Evolutionary conservation across 352 stramenopile genomes (phyloP), one percentile per base, ranked within the genome.

Genomic region (Phytophthora hibernalis): DNA sequence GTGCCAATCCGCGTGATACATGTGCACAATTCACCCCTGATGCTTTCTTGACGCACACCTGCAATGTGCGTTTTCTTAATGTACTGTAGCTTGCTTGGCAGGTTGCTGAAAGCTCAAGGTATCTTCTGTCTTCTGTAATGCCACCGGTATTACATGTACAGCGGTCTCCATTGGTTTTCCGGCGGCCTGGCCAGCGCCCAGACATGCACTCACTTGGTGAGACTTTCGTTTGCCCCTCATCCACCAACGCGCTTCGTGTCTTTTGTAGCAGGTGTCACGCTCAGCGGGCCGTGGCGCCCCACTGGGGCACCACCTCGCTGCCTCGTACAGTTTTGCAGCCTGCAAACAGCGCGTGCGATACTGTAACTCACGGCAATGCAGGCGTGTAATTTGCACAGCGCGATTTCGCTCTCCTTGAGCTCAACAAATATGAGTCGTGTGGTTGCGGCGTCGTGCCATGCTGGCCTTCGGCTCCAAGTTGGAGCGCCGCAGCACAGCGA

Each of bases 361-460:
- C n/a, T n/a, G n/a, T n/a, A n/a, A n/a, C n/a, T n/a, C n/a, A n/a
- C n/a, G n/a, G n/a, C n/a, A 31, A 31, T 31, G 26, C 24, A 28
- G 18, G 35, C 20, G 4, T 15, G 44, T 63, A 20, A 49, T 45
- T 59, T 72, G 58, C 65, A 49, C 58, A 72, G 65, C 65, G 33
- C 31, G 18, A 21, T 54, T 58, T 63, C 26, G 33, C 53, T 65
- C 48, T 66, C 60, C 50, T 74, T 61, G 54, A 65, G 40, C 61
- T 62, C 52, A 69, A 65, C n/a, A 63, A 48, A 26, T 48, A 70
- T 59, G 33, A 70, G 47, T 42, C 30, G 16, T n/a, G 33, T 20
- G 33, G 50, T 68, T 61, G 64, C 44, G 35, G 44, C 50, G 43
- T 67, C 40, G 48, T 16, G 43, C 16, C 31, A 38, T 38, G 42